Evolutionary conservation across 306 rosid species (phyloP), one percentile per base, ranked within the genome.

Genomic region (Malus fusca): DNA sequence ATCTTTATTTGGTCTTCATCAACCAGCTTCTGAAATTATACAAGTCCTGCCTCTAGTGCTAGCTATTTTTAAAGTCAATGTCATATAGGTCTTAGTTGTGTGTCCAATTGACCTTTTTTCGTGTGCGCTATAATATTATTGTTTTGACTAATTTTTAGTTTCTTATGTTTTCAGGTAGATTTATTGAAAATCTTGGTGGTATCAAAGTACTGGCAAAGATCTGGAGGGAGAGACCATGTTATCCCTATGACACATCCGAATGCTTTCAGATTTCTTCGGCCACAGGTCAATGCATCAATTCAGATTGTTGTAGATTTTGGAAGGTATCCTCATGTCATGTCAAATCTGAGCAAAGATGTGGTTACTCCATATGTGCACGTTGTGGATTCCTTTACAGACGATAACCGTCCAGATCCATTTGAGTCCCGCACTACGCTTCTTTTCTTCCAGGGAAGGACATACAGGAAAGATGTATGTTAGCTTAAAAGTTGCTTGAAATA

Each of bases 221-320:
- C 90, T 73, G 88, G 85, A 73, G 98, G 98, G 23, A 88, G 92
- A 88, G 93, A 96, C 85, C 99, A 96, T 72, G 84, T 92, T 70
- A 76, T 96, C 83, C 98, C 99, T 43, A 62, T 92, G 96, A 90
- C 99, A 42, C 99, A 96, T 84, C 99, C 99, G 40, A 96, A 96
- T 79, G 98, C 99, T 75, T 96, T 96, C 83, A 92, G 99, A 82
- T 90, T 96, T 86, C 89, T 92, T 43, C 82, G 99, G 25, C 59
- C 85, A 69, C 89, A 88, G 82, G 68, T 96, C 82, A 96, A 90
- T 78, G 89, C 79, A 15, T 87, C 96, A 5, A 89, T 96, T 87
- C 98, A 90, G 84, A 83, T 96, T 75, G 98, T 96, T 70, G 99
- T 96, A 76, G 99, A 96, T 88, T 92, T 96, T 64, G 98, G 99